A percentile compares a stretch with the other conserved stretches of the same genome.
phyloP scores from a whole-genome alignment of 164 flowering plant genomes.

The Stephania japonica region DNA sequence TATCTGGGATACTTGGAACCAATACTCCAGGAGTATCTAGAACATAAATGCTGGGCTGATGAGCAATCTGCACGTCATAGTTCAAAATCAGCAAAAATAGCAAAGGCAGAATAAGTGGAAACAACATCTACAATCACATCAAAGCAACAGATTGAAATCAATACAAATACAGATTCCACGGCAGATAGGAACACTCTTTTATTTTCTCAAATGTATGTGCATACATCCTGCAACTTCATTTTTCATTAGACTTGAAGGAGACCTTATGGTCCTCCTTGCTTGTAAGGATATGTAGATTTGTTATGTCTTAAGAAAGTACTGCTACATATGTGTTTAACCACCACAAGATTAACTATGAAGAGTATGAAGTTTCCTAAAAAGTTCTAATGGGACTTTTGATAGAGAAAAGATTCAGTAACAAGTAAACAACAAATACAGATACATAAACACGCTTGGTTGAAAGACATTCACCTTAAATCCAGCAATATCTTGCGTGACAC shows the following conservation, averaged over 20 bases:
- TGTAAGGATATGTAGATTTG: too few relatives aligned
- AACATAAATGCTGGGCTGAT: constrained; percentile 92
- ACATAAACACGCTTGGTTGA: background rate
- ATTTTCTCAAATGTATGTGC: too few relatives aligned
- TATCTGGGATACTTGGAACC: constrained; percentile 85
- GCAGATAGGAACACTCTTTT: too few relatives aligned
- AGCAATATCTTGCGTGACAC: constrained; percentile 97
- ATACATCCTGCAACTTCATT: too few relatives aligned
- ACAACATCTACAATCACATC: background rate
- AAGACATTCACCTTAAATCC: constrained; percentile 69
- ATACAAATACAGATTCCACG: background rate
- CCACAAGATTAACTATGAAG: background rate
- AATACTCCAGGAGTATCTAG: constrained; percentile 91
- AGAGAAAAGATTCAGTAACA: background rate
- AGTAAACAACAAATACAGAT: background rate
- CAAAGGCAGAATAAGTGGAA: background rate
- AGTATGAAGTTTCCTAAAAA: background rate
- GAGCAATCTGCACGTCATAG: constrained; percentile 70
- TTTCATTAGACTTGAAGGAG: too few relatives aligned
- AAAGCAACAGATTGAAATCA: background rate
- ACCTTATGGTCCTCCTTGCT: too few relatives aligned
- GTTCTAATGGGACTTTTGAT: too few relatives aligned
- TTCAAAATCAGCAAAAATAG: constrained; percentile 5
- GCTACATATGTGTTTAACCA: too few relatives aligned
- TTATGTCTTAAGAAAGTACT: too few relatives aligned